Percentiles rank a stretch among this genome's conserved stretches.
Evolutionary conservation across 1,284 basidiomycete species (phyloP).

Genomic region (Dichomitus squalens): DNA sequence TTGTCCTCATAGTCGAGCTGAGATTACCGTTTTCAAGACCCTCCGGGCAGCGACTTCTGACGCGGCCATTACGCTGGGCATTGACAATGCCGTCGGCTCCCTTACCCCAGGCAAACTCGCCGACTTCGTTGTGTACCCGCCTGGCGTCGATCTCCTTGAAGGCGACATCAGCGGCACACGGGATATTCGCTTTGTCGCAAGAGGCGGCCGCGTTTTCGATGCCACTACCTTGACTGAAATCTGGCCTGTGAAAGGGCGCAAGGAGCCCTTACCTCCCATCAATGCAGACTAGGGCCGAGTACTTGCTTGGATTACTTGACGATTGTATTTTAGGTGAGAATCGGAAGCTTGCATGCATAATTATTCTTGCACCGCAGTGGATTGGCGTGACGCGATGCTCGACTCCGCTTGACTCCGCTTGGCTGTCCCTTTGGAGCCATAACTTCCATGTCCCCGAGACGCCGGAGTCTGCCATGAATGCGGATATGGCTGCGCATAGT

Average conservation of each 20-base stretch:
- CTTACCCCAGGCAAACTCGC: slow-evolving; percentile 66
- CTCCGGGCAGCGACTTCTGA: slow-evolving; percentile 65
- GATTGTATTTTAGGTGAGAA: neutral
- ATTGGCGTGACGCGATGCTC: neutral
- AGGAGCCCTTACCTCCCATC: slow-evolving; percentile 54
- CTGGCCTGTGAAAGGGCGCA: slow-evolving; percentile 65
- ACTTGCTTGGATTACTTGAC: no score
- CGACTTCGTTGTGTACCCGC: slow-evolving; percentile 65
- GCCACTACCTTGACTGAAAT: slow-evolving; percentile 66
- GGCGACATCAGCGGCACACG: slow-evolving; percentile 52
- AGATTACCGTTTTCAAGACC: slow-evolving; percentile 43
- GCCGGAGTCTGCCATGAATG: no score
- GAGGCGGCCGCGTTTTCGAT: slow-evolving; percentile 69
- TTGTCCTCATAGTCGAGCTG: neutral
- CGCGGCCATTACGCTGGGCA: slow-evolving; percentile 65
- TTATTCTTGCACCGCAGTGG: neutral
- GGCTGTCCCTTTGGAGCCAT: no score
- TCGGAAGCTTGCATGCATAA: neutral
- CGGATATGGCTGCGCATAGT: no score
- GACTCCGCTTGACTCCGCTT: no score
- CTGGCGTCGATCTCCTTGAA: slow-evolving; percentile 55
- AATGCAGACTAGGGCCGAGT: slow-evolving; percentile 50
- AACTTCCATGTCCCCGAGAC: no score
- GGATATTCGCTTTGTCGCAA: slow-evolving; percentile 54
- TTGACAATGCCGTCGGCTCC: slow-evolving; percentile 61